Percentiles rank a stretch among this genome's conserved stretches.
Conservation (phyloP, 371 early-diverging fungal species). For the Mortierella sp. region DNA sequence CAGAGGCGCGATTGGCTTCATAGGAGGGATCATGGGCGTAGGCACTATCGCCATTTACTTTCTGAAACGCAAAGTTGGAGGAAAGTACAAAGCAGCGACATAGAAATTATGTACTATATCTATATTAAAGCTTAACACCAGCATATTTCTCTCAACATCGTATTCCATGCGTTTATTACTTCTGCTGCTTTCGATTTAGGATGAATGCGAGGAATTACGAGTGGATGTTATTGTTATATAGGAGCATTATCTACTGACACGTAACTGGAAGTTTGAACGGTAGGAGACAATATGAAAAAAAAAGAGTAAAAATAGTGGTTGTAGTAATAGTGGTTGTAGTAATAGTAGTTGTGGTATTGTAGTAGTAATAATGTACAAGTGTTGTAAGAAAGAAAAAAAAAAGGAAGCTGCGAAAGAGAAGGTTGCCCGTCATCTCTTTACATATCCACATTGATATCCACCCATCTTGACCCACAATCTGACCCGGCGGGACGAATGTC, state of each 20-base stretch:
- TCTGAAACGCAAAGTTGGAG: conserved; percentile 37
- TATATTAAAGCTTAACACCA: neutral
- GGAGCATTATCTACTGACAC: neutral
- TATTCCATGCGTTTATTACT: neutral
- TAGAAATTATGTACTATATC: neutral
- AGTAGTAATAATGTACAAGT: too few species aligned
- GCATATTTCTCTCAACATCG: neutral
- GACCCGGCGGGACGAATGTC: conserved; percentile 38
- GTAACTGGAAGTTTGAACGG: neutral
- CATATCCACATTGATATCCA: conserved; percentile 45
- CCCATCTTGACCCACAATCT: conserved; percentile 47
- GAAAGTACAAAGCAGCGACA: conserved; percentile 17
- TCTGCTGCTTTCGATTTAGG: neutral
- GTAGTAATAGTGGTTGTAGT: too few species aligned
- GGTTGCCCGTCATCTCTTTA: neutral
- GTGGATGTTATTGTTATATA: neutral
- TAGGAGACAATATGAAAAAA: neutral
- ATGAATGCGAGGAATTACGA: neutral
- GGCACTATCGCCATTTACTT: conserved; percentile 36
- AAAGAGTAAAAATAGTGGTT: neutral
- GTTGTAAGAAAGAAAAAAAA: too few species aligned
- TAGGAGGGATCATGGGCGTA: conserved; percentile 59
- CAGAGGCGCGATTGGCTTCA: conserved; percentile 62
- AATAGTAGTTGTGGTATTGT: too few species aligned
- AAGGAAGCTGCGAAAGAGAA: too few species aligned